Base-by-base conservation (phyloP, 352 stramenopile genomes). In the Globisporangium parvum region DNA sequence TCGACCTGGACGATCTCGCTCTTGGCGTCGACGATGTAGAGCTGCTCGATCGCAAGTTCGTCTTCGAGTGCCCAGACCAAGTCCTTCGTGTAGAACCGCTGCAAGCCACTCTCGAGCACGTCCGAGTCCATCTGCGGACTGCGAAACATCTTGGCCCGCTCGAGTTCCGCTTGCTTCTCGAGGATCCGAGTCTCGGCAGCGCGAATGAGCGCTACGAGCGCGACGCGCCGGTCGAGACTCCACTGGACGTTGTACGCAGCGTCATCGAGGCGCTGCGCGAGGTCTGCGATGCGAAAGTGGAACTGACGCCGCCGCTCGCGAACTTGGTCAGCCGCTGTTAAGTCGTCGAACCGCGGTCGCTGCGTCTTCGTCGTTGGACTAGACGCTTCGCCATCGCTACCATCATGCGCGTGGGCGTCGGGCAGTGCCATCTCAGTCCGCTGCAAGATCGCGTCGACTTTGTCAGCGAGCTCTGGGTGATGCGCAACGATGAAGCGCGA, bases 1-100 rank as follows among this genome's bases (percentile, higher is more conserved):
- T 93, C 79, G 5, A 85, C 71, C 51, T 77, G 70, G 6, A 89
- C 62, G 26, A 87, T 81, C 37, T 91, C 80, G 10, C 73, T 57
- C 47, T 93, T 93, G 5, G 77, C 75, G 41, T 93, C 80, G 2
- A 85, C 52, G 46, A 93, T 93, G 56, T 91, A 93, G n/a, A 90
- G 67, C 55, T 89, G 75, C 39, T 93, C 83, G 35, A 93, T 91
- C 52, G 87, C 79, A 20, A 93, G 76, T 54, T 93, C 83, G 61
- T 93, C 83, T 55, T 89, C 79, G 14, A 93, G 64, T 0, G 80
- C 73, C 1, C 87, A 54, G 1, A 93, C 63, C 11, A 93, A 56
- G 23, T 91, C 75, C 53, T 88, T 87, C 0, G 80, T 93, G 58
- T 82, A 80, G 60, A 93, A 93, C 1, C 77, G 64, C 44, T 93